These are phyloP conservation scores for Cladosporium colombiae DNA, from an alignment of 2,329 filamentous ascomycete genomes.

Conservation along the genomic window DNA sequence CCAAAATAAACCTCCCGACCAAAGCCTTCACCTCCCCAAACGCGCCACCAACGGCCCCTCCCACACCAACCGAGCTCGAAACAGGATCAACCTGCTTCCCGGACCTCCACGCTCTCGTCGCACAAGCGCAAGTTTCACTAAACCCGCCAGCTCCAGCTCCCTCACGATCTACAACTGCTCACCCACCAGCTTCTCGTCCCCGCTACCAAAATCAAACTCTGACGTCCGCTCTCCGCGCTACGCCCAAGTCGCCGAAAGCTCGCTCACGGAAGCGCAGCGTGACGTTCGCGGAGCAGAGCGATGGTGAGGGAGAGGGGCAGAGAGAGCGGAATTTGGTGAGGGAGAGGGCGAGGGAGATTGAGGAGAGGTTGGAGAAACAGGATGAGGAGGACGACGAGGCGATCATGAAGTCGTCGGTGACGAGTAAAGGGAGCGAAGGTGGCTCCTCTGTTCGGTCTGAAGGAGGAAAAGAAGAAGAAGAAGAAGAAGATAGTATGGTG, in stretches of 20 bases:
- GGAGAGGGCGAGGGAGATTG: background rate
- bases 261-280: slow-evolving; percentile 10
- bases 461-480: background rate
- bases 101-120: background rate
- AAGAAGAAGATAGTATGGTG: background rate
- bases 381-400: background rate
- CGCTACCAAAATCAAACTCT: slow-evolving; percentile 4
- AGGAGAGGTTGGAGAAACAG: background rate
- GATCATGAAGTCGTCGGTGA: background rate
- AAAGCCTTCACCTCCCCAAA: background rate
- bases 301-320: background rate
- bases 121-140: background rate
- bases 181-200: background rate
- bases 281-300: background rate
- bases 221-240: background rate
- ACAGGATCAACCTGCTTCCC: background rate
- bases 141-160: background rate
- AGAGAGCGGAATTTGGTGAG: background rate
- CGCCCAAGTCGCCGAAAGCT: background rate
- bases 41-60: background rate
- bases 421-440: background rate
- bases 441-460: background rate
- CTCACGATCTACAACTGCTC: background rate
- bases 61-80: background rate
- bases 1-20: background rate